Evolutionary conservation across 2,329 filamentous ascomycete species (phyloP).

Genomic region (Ophiostoma ips): DNA sequence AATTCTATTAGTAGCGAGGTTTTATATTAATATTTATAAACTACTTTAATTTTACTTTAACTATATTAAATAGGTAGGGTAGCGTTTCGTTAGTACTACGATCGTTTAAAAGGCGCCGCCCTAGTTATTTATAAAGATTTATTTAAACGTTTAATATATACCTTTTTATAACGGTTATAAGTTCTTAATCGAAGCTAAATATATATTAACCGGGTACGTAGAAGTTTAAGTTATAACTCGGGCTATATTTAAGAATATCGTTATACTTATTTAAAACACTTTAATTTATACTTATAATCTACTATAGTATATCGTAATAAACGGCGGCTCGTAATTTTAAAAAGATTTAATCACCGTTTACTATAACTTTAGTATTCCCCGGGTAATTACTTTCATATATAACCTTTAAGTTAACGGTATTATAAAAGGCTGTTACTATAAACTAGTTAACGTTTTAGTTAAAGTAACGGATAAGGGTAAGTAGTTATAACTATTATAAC

Average conservation of each 20-base stretch:
- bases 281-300: neutral
- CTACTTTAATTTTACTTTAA: neutral
- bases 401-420: neutral
- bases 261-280: neutral
- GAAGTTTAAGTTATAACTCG: neutral
- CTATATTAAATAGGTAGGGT: neutral
- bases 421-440: neutral
- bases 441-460: neutral
- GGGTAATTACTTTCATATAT: neutral
- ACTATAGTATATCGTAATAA: neutral
- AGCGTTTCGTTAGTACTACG: too few species aligned
- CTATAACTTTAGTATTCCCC: neutral
- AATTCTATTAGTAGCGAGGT: too few species aligned
- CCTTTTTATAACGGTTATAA: too few species aligned
- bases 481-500: neutral
- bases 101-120: too few species aligned
- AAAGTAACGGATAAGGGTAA: neutral
- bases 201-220: neutral
- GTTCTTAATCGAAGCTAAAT: neutral
- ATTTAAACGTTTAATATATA: too few species aligned
- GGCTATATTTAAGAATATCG: neutral
- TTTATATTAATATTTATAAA: too few species aligned
- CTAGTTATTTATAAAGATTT: too few species aligned
- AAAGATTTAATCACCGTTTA: too few species aligned
- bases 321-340: neutral